These are phyloP conservation scores for Haematococcus lacustris DNA, from an alignment of 139 green algal species.

Conservation along the genomic window DNA sequence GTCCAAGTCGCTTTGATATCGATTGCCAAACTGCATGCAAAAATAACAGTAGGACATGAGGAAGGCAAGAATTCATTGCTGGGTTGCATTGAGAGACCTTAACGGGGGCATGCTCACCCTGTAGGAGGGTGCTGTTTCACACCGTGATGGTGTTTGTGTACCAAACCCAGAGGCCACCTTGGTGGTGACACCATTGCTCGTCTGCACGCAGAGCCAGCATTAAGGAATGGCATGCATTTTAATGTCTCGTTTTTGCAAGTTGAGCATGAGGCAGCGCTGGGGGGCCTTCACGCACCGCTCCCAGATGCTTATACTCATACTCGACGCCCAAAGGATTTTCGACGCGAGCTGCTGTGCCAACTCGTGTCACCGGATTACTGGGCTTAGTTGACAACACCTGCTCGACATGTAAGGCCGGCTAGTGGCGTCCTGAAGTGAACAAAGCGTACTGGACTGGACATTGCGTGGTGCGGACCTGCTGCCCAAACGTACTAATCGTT, in stretches of 20 bases:
- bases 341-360: too few relatives aligned
- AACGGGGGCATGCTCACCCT: neutral
- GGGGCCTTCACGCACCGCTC: neutral
- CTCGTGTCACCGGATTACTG: too few relatives aligned
- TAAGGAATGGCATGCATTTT: neutral
- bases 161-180: neutral
- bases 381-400: too few relatives aligned
- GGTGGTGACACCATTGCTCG: neutral
- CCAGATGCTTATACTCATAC: neutral
- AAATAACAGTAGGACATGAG: neutral
- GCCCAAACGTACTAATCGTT: too few relatives aligned
- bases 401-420: too few relatives aligned
- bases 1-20: neutral
- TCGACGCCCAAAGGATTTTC: too few relatives aligned
- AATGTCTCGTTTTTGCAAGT: neutral
- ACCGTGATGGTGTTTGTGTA: neutral
- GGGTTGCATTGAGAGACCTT: neutral
- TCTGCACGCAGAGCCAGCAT: neutral
- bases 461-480: too few relatives aligned
- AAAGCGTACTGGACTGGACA: too few relatives aligned
- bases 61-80: neutral
- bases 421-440: too few relatives aligned
- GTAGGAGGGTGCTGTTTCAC: neutral
- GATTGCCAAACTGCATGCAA: slow-evolving; percentile 2
- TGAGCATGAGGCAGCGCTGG: neutral